Evolutionary conservation across 2,329 filamentous ascomycete genomes (phyloP).

Genomic region (Domatiomyces catenatus): DNA sequence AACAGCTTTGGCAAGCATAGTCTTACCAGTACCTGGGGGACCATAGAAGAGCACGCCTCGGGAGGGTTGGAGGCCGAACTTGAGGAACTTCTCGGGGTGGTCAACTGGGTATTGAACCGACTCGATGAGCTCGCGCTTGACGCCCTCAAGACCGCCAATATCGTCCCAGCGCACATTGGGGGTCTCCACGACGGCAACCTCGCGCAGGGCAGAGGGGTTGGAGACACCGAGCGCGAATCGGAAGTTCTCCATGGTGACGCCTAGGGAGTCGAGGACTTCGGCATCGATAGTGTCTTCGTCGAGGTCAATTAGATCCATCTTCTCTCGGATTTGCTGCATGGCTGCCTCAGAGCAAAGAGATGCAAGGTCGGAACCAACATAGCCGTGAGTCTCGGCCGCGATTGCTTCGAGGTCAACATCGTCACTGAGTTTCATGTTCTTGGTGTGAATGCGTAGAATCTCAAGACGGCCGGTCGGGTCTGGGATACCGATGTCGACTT

Average conservation of each 20-base stretch:
- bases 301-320: conserved; percentile 99
- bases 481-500: conserved; percentile 95
- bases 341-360: conserved; percentile 97
- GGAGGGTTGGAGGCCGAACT: conserved; percentile 95
- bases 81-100: conserved; percentile 99
- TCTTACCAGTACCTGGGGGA: conserved; percentile 99
- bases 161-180: conserved; percentile 99
- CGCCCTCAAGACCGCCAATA: conserved; percentile 91
- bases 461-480: conserved; percentile 96
- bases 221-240: conserved; percentile 93
- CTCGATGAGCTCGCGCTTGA: conserved; percentile 99
- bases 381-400: conserved; percentile 94
- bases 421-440: conserved; percentile 99
- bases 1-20: conserved; percentile 95
- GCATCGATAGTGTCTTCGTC: conserved; percentile 98
- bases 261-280: conserved; percentile 92
- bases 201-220: conserved; percentile 95
- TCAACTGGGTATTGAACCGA: conserved; percentile 98
- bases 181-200: conserved; percentile 97
- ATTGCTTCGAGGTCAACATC: conserved; percentile 96
- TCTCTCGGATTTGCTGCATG: conserved; percentile 99
- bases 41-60: conserved; percentile 98
- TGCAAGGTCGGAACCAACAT: conserved; percentile 95
- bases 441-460: conserved; percentile 98
- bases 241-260: conserved; percentile 99